Conservation (phyloP, 1,284 basidiomycete species). For the Mycena sp. region DNA sequence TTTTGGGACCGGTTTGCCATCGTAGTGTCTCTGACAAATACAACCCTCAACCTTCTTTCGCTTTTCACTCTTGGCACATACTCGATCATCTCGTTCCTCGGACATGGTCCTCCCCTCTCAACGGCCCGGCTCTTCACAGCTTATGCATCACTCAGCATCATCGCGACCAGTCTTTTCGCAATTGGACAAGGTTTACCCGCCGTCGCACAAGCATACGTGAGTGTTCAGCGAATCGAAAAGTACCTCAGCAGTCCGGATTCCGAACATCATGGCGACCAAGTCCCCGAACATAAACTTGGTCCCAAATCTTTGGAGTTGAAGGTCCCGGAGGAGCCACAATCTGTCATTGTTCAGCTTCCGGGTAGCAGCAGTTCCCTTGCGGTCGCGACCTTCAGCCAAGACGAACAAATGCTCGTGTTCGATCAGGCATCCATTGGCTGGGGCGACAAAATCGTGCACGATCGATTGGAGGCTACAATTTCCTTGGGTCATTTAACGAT, state of each 20-base stretch:
- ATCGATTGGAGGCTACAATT: slow-evolving; percentile 8
- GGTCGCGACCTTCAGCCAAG: too few species aligned
- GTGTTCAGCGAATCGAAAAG: slow-evolving; percentile 15
- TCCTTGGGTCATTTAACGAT: slow-evolving; percentile 3
- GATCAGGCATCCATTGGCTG: slow-evolving; percentile 1
- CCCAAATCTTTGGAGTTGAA: background rate
- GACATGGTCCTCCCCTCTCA: slow-evolving; percentile 11
- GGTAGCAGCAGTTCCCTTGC: too few species aligned
- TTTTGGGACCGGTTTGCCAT: slow-evolving; percentile 18
- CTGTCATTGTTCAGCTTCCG: slow-evolving; percentile 7
- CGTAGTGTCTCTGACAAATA: slow-evolving; percentile 7
- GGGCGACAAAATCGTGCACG: slow-evolving; percentile 7
- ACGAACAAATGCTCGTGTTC: background rate
- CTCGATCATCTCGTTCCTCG: slow-evolving; percentile 15
- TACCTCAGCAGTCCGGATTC: slow-evolving; percentile 16
- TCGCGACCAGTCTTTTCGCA: slow-evolving; percentile 6
- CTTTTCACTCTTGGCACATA: slow-evolving; percentile 14
- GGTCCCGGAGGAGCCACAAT: background rate
- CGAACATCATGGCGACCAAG: background rate
- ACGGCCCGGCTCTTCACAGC: slow-evolving; percentile 21
- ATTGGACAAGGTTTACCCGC: slow-evolving; percentile 18
- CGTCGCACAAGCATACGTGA: slow-evolving; percentile 17
- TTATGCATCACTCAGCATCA: slow-evolving; percentile 17
- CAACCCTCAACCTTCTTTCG: slow-evolving; percentile 3
- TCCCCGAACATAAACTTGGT: background rate